Evolutionary conservation across 1,284 basidiomycete species (phyloP).

Genomic region (Cryptococcus sp.): DNA sequence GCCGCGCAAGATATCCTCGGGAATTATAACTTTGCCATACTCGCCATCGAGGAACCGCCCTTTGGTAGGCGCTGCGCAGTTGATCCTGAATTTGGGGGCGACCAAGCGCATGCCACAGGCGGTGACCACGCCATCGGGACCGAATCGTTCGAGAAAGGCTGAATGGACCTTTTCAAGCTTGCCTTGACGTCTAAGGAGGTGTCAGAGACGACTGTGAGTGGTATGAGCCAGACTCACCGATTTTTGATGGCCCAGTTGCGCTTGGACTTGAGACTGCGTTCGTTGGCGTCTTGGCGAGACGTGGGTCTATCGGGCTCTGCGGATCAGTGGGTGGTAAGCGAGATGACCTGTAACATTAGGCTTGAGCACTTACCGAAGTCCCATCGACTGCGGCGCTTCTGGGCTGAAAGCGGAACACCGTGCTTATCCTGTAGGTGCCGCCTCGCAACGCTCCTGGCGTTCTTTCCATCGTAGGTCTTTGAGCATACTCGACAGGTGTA

Average conservation of each 20-base stretch:
- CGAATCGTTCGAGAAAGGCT: constrained; percentile 27
- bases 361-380: constrained; percentile 53
- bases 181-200: constrained; percentile 13
- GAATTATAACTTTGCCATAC: constrained; percentile 19
- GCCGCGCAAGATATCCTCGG: constrained; percentile 17
- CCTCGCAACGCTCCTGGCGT: constrained; percentile 60
- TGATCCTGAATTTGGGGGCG: constrained; percentile 24
- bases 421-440: constrained; percentile 62
- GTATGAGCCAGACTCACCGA: constrained; percentile 37
- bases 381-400: constrained; percentile 60
- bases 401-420: constrained; percentile 57
- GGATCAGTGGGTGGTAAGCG: not conserved
- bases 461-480: constrained; percentile 58
- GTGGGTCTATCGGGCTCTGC: constrained; percentile 58
- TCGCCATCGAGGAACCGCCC: constrained; percentile 12
- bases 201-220: not conserved
- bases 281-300: constrained; percentile 56
- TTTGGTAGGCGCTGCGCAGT: not conserved
- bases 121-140: constrained; percentile 25
- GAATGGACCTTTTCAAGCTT: constrained; percentile 22
- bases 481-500: constrained; percentile 45
- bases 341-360: not conserved
- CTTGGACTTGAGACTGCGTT: constrained; percentile 58
- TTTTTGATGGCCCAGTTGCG: constrained; percentile 59
- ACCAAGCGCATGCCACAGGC: constrained; percentile 22